These are phyloP conservation scores for Pelargonium nanum DNA, from an alignment of 345 rosid species.

Conservation along the genomic window DNA sequence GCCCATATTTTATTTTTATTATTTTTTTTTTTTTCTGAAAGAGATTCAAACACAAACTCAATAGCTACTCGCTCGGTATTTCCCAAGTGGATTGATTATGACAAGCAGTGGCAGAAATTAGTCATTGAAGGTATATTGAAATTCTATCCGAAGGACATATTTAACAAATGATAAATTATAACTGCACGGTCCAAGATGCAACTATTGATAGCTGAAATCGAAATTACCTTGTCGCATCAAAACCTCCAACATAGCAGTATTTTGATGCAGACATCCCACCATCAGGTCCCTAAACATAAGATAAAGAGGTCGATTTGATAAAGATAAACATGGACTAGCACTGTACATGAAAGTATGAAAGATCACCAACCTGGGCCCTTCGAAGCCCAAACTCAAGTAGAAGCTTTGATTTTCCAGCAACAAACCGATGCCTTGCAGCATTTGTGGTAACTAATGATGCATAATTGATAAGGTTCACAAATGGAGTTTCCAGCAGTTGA, in stretches of 20 bases:
- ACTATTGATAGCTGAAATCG: not conserved
- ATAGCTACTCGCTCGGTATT: too few species aligned
- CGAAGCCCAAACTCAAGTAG: conserved; percentile 92
- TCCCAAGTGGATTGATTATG: too few species aligned
- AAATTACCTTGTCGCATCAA: conserved; percentile 87
- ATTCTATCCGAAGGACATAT: too few species aligned
- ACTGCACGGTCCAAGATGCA: not conserved
- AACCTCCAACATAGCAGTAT: conserved; percentile 91
- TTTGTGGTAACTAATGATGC: conserved; percentile 92
- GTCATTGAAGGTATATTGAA: too few species aligned
- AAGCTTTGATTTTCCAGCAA: conserved; percentile 76
- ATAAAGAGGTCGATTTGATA: conserved; percentile 12
- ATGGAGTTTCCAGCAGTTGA: conserved; percentile 92
- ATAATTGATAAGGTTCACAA: conserved; percentile 70
- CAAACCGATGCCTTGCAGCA: conserved; percentile 93
- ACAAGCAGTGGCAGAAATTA: too few species aligned
- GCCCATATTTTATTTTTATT: too few species aligned
- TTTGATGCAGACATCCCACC: conserved; percentile 88
- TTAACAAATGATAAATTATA: too few species aligned
- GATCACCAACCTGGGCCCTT: conserved; percentile 73
- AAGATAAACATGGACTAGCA: conserved; percentile 5
- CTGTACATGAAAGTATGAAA: not conserved
- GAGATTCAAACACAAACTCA: too few species aligned
- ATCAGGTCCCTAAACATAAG: conserved; percentile 73
- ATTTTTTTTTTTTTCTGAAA: too few species aligned